phyloP scores from a whole-genome alignment of 148 eudicot species.

The Cornus controversa region DNA sequence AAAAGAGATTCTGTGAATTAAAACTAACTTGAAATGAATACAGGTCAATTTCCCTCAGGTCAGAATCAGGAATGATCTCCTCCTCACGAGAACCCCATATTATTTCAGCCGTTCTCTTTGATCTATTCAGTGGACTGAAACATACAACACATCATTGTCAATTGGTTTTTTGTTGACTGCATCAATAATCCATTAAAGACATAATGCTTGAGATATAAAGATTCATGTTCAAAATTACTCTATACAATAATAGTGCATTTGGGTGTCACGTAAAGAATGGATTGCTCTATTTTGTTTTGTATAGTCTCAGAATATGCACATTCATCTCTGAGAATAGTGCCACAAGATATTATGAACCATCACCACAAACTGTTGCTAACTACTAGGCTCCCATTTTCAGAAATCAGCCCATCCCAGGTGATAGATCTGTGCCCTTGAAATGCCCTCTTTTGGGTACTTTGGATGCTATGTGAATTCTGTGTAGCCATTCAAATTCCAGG shows the following conservation, averaged over 20 bases:
- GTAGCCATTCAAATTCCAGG: background rate
- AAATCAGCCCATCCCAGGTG: background rate
- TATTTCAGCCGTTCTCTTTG: constrained; percentile 91
- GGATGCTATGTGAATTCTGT: background rate
- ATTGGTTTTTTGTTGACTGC: background rate
- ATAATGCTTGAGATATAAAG: background rate
- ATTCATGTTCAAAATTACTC: background rate
- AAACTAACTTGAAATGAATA: constrained; percentile 83
- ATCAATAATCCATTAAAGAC: background rate
- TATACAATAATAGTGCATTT: background rate
- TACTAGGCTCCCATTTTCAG: background rate
- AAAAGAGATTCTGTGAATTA: constrained; percentile 10
- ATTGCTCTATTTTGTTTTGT: background rate
- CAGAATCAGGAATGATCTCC: constrained; percentile 65
- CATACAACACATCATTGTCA: constrained; percentile 4
- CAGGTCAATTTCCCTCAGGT: constrained; percentile 87
- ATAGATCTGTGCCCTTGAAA: background rate
- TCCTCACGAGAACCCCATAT: constrained; percentile 80
- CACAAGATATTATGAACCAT: background rate
- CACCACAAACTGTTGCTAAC: background rate
- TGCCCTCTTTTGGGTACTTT: background rate
- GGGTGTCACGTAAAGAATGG: background rate
- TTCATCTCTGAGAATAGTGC: background rate
- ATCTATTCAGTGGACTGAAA: constrained; percentile 77
- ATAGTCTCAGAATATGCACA: too few species aligned